Base-by-base conservation (phyloP, 23 red algal species). In the Gracilaria vermiculophylla region DNA sequence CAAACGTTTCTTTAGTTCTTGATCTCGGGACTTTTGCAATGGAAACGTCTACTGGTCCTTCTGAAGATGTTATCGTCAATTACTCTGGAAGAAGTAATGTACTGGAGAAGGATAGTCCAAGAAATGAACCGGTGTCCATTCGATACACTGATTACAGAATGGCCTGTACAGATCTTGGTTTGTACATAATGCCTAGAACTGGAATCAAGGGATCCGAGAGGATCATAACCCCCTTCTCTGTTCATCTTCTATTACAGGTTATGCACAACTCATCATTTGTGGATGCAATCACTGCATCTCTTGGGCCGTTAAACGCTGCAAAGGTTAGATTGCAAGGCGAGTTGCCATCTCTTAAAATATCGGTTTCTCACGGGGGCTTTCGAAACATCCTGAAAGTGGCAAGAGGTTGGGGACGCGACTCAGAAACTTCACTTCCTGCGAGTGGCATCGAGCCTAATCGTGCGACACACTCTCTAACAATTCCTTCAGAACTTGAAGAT, bases 1-100 rank as follows among this genome's bases (percentile, higher is more conserved):
- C 19, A 32, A 58, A 62, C 6, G 66, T 80, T 20, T 83, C 90
- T 27, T 25, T 85, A 41, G 90, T 93, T 24, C 53, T 93, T 24
- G 90, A 93, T 73, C 71, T 93, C 37, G 90, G 90, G 16, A 93
- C 90, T 2, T 93, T 93, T 80, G 90, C 90, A 29, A 93, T 93
- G 90, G 90, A 93, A 44, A 93, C 90, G 10, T 35, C 65, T 1
- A 91, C 74, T 20, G 76, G 76, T 27, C 84, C 84, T 20, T 64
- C 84, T 24, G 66, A 88, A n/a, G 44, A 34, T 19, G 52, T 88
- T 43, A 32, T 40, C 28, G 34, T 69, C 36, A 53, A 88, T 50
- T 9, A 87, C 15, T 15, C 61, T 35, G 16, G 1, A 21, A 17
- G 29, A 8, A 20, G 62, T 21, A 76, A 58, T 17, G 1, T 73